A percentile compares a stretch with the other conserved stretches of the same genome.
These are phyloP conservation scores for Linum tenue DNA, from an alignment of 345 rosid species.

Conservation along the genomic window DNA sequence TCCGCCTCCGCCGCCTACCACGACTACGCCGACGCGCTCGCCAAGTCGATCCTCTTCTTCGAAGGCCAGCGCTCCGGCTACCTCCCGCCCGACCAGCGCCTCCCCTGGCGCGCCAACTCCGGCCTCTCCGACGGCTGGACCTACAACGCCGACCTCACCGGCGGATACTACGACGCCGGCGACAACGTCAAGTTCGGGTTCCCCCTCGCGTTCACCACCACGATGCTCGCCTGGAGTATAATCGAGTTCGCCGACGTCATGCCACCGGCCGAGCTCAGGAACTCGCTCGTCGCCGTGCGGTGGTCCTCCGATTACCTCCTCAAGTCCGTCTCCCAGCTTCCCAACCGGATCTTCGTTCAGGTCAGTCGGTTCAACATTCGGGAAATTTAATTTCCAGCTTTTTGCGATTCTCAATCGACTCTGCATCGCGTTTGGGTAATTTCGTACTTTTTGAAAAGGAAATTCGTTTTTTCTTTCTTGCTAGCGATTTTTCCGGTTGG, in stretches of 20 bases:
- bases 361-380: not conserved
- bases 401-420: not conserved
- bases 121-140: constrained; percentile 7
- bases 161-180: constrained; percentile 7
- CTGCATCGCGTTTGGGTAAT: not conserved
- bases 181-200: constrained; percentile 2
- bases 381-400: not conserved
- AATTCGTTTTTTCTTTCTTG: not conserved
- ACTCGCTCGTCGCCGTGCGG: not conserved
- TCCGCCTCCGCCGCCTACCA: not conserved
- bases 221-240: constrained; percentile 2
- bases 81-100: constrained; percentile 4
- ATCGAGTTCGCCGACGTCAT: constrained; percentile 7
- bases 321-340: constrained; percentile 4
- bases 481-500: not conserved
- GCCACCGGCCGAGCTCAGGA: constrained; percentile 1
- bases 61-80: constrained; percentile 4
- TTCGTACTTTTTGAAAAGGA: no score
- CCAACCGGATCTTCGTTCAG: constrained; percentile 4
- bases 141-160: constrained; percentile 1
- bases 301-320: constrained; percentile 5
- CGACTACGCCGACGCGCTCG: not conserved
- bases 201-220: constrained; percentile 4
- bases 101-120: not conserved
- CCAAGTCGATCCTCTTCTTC: constrained; percentile 6